phyloP scores from a whole-genome alignment of 2,329 filamentous ascomycete species.

The Zymoseptoria passerinii region DNA sequence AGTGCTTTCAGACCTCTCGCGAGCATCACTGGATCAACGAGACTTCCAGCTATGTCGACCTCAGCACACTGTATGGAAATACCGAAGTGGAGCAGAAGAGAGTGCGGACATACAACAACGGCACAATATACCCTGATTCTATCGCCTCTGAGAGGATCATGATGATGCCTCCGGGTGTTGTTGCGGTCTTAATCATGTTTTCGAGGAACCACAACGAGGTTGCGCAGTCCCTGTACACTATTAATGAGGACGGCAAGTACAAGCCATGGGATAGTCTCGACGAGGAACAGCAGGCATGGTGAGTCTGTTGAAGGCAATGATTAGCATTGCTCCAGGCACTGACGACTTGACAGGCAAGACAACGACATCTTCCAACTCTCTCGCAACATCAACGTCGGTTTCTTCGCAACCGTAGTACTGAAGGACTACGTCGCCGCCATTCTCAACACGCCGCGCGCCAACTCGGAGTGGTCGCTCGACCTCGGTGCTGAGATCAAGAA shows the following conservation, averaged over 20 bases:
- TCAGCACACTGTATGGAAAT: conserved; percentile 41
- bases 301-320: conserved; percentile 11
- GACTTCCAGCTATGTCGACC: conserved; percentile 41
- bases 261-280: conserved; percentile 33
- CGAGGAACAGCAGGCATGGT: conserved; percentile 33
- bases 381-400: conserved; percentile 42
- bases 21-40: conserved; percentile 38
- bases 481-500: conserved; percentile 41
- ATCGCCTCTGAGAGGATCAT: conserved; percentile 40
- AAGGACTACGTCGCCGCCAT: conserved; percentile 42
- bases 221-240: conserved; percentile 32
- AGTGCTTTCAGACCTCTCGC: conserved; percentile 39
- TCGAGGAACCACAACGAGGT: conserved; percentile 41
- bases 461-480: conserved; percentile 40
- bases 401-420: conserved; percentile 39
- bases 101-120: conserved; percentile 39
- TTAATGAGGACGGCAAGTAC: conserved; percentile 41
- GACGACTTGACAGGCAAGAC: conserved; percentile 33
- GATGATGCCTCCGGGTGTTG: conserved; percentile 42
- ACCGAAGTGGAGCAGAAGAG: conserved; percentile 35
- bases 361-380: conserved; percentile 42
- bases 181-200: conserved; percentile 37
- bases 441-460: conserved; percentile 38
- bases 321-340: background rate
- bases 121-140: conserved; percentile 37